Conservation (phyloP, 1,139 yeast species). For the Saccharomyces pastorianus region DNA sequence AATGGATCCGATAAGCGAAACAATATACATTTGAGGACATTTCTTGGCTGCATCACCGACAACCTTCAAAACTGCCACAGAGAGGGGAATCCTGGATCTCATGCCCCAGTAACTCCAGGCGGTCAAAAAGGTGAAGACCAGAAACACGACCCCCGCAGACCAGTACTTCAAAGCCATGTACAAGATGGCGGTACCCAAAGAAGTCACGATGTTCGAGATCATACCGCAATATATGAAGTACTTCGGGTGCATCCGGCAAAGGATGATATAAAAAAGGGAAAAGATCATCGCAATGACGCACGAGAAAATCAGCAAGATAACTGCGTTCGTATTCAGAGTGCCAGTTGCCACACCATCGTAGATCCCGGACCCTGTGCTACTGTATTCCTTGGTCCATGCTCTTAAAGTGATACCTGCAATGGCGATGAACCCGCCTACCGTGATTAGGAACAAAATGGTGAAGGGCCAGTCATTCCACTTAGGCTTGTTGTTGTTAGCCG, state of each 20-base stretch:
- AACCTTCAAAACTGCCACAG: constrained; percentile 64
- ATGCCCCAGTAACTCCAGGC: constrained; percentile 71
- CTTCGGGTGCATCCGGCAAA: constrained; percentile 59
- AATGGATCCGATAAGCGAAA: constrained; percentile 58
- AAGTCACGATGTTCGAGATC: constrained; percentile 56
- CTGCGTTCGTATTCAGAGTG: constrained; percentile 65
- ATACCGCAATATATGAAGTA: constrained; percentile 65
- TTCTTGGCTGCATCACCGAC: constrained; percentile 67
- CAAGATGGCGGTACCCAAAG: constrained; percentile 68
- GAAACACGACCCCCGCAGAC: constrained; percentile 71
- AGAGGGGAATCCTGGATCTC: constrained; percentile 60
- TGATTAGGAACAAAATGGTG: constrained; percentile 51
- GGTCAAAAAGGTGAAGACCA: constrained; percentile 53
- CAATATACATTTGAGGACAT: constrained; percentile 60
- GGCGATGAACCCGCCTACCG: constrained; percentile 62
- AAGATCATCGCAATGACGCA: constrained; percentile 54
- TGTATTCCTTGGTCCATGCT: constrained; percentile 50
- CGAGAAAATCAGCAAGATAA: constrained; percentile 61
- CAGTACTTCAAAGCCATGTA: constrained; percentile 58
- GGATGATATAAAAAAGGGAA: constrained; percentile 46
- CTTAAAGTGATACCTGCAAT: constrained; percentile 62
- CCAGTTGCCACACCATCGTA: constrained; percentile 49
- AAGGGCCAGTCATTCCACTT: constrained; percentile 69
- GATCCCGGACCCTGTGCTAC: constrained; percentile 55
- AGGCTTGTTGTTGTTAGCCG: constrained; percentile 45